Percentiles rank a stretch among this genome's conserved stretches.
Conservation (phyloP, 2,329 filamentous ascomycete species). For the Neopestalotiopsis rosae region DNA sequence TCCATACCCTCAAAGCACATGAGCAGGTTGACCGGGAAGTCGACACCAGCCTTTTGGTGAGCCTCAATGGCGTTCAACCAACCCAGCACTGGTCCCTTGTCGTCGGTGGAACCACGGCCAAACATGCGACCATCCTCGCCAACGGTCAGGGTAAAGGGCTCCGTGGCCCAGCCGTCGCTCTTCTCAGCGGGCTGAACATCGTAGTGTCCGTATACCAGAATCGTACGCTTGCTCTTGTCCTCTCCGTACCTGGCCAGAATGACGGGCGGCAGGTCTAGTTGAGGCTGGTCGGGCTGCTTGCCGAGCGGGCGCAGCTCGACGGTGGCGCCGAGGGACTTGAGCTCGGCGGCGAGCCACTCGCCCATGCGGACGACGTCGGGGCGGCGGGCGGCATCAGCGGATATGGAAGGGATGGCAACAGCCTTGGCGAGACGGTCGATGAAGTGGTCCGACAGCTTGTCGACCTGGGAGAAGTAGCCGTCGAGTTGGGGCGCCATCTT, state of each 20-base stretch:
- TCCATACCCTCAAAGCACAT: slow-evolving; percentile 99
- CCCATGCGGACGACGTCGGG: slow-evolving; percentile 97
- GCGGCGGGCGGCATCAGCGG: slow-evolving; percentile 85
- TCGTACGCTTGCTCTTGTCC: slow-evolving; percentile 91
- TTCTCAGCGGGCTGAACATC: slow-evolving; percentile 95
- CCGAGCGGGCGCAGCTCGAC: slow-evolving; percentile 88
- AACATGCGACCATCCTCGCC: slow-evolving; percentile 95
- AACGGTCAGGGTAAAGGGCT: slow-evolving; percentile 87
- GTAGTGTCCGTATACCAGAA: slow-evolving; percentile 98
- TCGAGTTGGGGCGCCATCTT: slow-evolving; percentile 93
- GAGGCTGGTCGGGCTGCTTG: slow-evolving; percentile 88
- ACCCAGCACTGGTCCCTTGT: slow-evolving; percentile 96
- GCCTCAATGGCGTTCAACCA: slow-evolving; percentile 99
- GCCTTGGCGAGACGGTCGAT: slow-evolving; percentile 90
- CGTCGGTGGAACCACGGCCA: slow-evolving; percentile 92
- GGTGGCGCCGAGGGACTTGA: slow-evolving; percentile 81
- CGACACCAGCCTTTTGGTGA: slow-evolving; percentile 91
- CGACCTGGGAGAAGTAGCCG: slow-evolving; percentile 91
- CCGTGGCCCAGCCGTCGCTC: slow-evolving; percentile 93
- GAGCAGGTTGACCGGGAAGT: slow-evolving; percentile 95
- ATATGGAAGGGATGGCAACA: slow-evolving; percentile 94
- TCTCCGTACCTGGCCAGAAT: slow-evolving; percentile 91
- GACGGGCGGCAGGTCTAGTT: slow-evolving; percentile 90
- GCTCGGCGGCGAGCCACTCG: slow-evolving; percentile 83
- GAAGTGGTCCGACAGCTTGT: slow-evolving; percentile 78